These are phyloP conservation scores for Cladophialophora immunda DNA, from an alignment of 2,329 filamentous ascomycete genomes.

Conservation along the genomic window DNA sequence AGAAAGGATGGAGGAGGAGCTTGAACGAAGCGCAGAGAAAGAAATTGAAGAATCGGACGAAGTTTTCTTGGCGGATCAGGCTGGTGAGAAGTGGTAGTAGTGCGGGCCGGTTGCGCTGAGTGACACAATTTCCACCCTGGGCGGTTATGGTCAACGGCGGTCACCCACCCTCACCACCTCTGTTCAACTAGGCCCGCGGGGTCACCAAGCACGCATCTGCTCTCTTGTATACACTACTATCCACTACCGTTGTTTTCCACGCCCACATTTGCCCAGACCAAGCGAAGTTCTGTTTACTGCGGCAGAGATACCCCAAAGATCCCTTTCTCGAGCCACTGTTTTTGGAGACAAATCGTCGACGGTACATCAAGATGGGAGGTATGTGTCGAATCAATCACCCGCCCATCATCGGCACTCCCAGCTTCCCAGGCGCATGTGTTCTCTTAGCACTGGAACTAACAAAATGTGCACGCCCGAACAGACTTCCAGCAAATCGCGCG, in stretches of 20 bases:
- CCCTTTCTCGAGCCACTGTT: background rate
- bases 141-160: no score
- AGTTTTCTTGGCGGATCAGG: slow-evolving; percentile 8
- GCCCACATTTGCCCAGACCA: background rate
- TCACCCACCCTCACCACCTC: background rate
- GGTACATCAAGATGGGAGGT: slow-evolving; percentile 15
- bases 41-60: background rate
- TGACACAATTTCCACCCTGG: slow-evolving; percentile 2
- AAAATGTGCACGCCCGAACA: slow-evolving; percentile 30
- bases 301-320: background rate
- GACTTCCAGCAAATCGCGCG: slow-evolving; percentile 52
- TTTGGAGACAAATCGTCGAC: background rate
- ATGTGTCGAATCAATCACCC: background rate
- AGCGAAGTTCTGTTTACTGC: background rate
- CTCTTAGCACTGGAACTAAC: background rate
- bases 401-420: background rate
- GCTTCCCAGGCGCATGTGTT: background rate
- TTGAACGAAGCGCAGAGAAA: background rate
- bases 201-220: slow-evolving; percentile 2
- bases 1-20: background rate
- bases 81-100: no score
- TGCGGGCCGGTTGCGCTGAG: background rate
- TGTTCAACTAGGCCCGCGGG: background rate
- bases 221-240: background rate
- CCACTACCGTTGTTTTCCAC: background rate